Conservation (phyloP, 805 yeast genomes). For the Suhomyces sp. region DNA sequence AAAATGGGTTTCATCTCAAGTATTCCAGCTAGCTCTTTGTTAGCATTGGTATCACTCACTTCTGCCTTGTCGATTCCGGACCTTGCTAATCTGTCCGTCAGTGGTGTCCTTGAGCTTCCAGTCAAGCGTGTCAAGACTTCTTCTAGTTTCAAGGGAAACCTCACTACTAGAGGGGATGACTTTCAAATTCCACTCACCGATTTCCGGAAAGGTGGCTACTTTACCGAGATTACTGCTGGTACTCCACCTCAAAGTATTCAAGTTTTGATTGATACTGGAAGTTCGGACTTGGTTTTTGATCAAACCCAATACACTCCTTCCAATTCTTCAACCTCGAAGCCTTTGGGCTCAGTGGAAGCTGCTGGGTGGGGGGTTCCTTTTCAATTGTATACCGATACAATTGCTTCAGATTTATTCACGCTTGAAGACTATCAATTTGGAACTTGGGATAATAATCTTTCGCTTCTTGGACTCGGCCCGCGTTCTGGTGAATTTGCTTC, state of each 20-base stretch:
- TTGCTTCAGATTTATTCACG: not conserved
- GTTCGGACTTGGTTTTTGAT: not conserved
- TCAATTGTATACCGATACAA: not conserved
- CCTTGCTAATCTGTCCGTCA: not conserved
- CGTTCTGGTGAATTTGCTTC: not conserved
- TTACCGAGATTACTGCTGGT: not conserved
- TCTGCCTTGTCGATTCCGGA: not conserved
- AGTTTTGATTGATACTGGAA: not conserved
- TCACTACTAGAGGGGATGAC: not conserved
- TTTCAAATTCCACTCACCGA: not conserved
- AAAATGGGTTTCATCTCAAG: not conserved
- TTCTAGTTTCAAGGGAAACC: not conserved
- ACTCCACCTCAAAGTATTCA: not conserved
- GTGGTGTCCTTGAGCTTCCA: not conserved
- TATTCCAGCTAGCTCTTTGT: constrained; percentile 1
- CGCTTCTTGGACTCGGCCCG: not conserved
- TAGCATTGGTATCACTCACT: not conserved
- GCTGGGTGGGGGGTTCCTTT: not conserved
- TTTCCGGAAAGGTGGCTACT: not conserved
- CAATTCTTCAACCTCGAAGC: not conserved
- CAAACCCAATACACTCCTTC: not conserved
- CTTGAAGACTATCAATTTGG: not conserved
- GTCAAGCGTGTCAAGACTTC: not conserved
- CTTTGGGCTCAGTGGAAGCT: not conserved
- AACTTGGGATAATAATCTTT: not conserved